A percentile compares a stretch with the other conserved stretches of the same genome.
phyloP scores from a whole-genome alignment of 1,139 yeast species.

The Kodamaea sp. region DNA sequence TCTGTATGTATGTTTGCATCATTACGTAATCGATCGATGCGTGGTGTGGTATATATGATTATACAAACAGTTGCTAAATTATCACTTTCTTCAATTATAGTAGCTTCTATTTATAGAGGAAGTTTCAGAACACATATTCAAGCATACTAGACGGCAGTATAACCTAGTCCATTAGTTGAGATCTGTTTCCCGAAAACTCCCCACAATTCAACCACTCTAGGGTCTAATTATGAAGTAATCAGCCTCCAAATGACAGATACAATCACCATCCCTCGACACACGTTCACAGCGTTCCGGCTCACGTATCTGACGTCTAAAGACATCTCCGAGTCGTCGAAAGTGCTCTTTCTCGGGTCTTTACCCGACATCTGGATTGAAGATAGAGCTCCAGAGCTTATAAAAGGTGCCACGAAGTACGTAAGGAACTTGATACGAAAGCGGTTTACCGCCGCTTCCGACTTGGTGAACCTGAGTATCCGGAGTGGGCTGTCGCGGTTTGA shows the following conservation, averaged over 20 bases:
- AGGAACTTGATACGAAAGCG: constrained; percentile 17
- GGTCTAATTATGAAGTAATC: constrained; percentile 44
- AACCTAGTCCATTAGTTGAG: too few species aligned
- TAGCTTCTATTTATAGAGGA: too few species aligned
- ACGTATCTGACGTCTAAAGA: constrained; percentile 53
- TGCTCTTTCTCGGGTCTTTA: constrained; percentile 60
- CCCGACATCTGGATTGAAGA: constrained; percentile 63
- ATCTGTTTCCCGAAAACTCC: too few species aligned
- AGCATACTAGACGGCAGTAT: too few species aligned
- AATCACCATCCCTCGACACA: constrained; percentile 24
- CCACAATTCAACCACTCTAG: constrained; percentile 45
- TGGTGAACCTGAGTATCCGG: constrained; percentile 16
- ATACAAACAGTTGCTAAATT: too few species aligned
- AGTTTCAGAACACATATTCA: too few species aligned
- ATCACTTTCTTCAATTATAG: too few species aligned
- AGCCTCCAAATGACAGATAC: constrained; percentile 18
- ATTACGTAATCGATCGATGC: too few species aligned
- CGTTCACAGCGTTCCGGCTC: constrained; percentile 68
- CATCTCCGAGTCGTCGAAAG: constrained; percentile 50
- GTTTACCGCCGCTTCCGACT: constrained; percentile 14
- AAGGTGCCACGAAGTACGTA: constrained; percentile 14
- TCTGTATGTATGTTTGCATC: too few species aligned
- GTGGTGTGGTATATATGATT: too few species aligned
- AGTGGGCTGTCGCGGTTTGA: constrained; percentile 4
- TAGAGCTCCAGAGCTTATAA: constrained; percentile 22